These are phyloP conservation scores for Neonectria magnoliae DNA, from an alignment of 2,329 filamentous ascomycete genomes.

Conservation along the genomic window DNA sequence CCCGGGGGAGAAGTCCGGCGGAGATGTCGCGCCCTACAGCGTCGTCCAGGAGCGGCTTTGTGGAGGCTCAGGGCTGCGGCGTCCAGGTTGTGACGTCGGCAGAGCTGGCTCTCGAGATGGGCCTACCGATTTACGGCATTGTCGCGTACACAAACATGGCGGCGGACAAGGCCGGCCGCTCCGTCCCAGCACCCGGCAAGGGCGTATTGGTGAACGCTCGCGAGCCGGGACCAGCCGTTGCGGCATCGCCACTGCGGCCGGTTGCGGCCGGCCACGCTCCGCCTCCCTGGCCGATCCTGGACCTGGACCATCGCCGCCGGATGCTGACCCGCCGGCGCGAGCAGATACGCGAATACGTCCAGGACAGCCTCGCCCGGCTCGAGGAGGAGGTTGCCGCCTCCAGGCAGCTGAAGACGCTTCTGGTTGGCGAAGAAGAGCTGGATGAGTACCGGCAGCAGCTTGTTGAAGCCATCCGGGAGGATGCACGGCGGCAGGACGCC, in stretches of 20 bases:
- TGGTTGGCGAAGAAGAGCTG: too few species aligned
- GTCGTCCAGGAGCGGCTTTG: slow-evolving; percentile 96
- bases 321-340: too few species aligned
- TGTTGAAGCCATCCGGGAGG: too few species aligned
- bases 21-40: slow-evolving; percentile 99
- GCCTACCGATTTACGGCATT: slow-evolving; percentile 96
- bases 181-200: slow-evolving; percentile 94
- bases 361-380: slow-evolving; percentile 87
- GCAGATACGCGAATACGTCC: slow-evolving; percentile 89
- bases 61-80: slow-evolving; percentile 99
- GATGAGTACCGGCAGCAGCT: too few species aligned
- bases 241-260: too few species aligned
- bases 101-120: slow-evolving; percentile 95
- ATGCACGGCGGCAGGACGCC: too few species aligned
- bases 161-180: slow-evolving; percentile 98
- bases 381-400: slow-evolving; percentile 85
- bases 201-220: slow-evolving; percentile 96
- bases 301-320: slow-evolving; percentile 93
- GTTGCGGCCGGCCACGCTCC: too few species aligned
- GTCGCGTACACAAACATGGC: slow-evolving; percentile 93
- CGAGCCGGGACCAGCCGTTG: slow-evolving; percentile 96
- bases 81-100: slow-evolving; percentile 99
- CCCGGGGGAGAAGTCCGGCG: slow-evolving; percentile 90
- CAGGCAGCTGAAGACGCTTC: too few species aligned
- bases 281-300: too few species aligned